Evolutionary conservation across 257 asterid genomes (phyloP), one percentile per base, ranked within the genome.

Genomic region (Handroanthus guayacan): DNA sequence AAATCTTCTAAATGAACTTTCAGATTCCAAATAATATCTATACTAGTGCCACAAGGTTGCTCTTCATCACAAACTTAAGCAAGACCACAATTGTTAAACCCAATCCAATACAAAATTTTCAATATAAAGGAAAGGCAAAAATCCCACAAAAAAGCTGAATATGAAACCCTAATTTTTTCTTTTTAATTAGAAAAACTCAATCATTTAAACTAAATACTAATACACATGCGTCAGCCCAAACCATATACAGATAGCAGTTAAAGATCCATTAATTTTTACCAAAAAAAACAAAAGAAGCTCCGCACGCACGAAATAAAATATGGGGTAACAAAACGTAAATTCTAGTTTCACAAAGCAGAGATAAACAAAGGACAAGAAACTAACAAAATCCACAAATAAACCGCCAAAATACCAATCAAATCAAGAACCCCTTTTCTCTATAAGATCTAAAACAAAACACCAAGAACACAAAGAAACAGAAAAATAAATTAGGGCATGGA

Each of bases 251-350:
- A 6, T 6, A 64, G 39, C 37, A 64, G 6, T 64, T 14, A 69
- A n/a, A 50, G n/a, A 25, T 50, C 75, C n/a, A 64, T 62, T n/a
- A 37, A 39, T 18, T 69, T 34, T 51, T 13, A 25, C n/a, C 14
- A 3, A 13, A 17, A 17, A 11, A 12, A 18, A 25, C 1, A 44
- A 1, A 67, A 45, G 12, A 67, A 7, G 44, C 5, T 57, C 12
- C 9, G 10, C 9, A 2, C 8, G 8, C 62, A 1, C 63, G 39
- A 2, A 55, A 9, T 8, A 8, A 14, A 57, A 13, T 1, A 55
- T 16, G 5, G 17, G 16, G 34, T 1, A 3, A 67, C 1, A 4
- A 13, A 18, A 67, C 3, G 16, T 43, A 66, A 51, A 50, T 31
- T 36, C 41, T 66, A 69, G n/a, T 31, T 51, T 52, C 63, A 41